Evolutionary conservation across 805 yeast genomes (phyloP).

Genomic region (Vanderwaltozyma tropicalis): DNA sequence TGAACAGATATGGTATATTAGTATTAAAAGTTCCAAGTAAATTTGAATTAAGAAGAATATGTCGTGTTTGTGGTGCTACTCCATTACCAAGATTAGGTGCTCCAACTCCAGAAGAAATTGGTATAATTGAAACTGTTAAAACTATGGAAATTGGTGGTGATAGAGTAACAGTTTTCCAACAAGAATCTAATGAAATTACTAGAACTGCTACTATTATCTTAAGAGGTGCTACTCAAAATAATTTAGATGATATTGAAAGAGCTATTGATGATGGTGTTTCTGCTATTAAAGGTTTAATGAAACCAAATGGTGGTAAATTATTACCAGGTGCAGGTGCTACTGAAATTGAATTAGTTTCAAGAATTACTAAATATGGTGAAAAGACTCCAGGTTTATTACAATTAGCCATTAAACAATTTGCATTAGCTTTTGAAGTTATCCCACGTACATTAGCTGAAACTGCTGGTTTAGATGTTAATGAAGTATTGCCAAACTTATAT

Average conservation of each 20-base stretch:
- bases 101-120: conserved; percentile 91
- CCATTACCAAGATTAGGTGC: conserved; percentile 92
- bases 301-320: conserved; percentile 64
- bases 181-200: conserved; percentile 48
- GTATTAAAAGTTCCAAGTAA: conserved; percentile 87
- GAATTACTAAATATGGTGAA: conserved; percentile 79
- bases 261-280: conserved; percentile 96
- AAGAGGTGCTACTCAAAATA: conserved; percentile 94
- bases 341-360: conserved; percentile 77
- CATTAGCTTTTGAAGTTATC: conserved; percentile 87
- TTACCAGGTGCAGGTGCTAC: conserved; percentile 96
- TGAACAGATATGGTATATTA: conserved; percentile 75
- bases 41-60: conserved; percentile 85
- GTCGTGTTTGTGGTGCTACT: conserved; percentile 95
- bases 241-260: conserved; percentile 88
- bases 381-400: conserved; percentile 87
- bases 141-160: conserved; percentile 95
- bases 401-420: conserved; percentile 88
- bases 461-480: conserved; percentile 84
- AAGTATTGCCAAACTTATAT: conserved; percentile 78
- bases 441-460: conserved; percentile 92
- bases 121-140: conserved; percentile 76
- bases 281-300: conserved; percentile 79
- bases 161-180: conserved; percentile 88
- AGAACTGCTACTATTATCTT: conserved; percentile 87